Evolutionary conservation across 176 grass and related monocot species (phyloP).

Genomic region (Oryza meridionalis): DNA sequence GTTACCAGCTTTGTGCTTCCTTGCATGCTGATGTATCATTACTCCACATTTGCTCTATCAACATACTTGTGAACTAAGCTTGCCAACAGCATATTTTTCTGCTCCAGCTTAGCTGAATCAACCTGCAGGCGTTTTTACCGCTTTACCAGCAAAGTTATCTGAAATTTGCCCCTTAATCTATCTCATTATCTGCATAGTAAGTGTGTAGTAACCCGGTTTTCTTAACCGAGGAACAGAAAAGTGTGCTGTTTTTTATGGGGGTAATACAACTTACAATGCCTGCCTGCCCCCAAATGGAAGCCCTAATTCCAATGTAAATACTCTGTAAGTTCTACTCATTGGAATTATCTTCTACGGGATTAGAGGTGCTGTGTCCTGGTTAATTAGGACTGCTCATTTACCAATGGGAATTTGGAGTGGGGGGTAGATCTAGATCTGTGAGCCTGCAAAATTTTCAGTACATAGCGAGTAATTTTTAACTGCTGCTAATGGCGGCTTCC

Average conservation of each 20-base stretch:
- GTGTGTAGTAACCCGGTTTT: constrained; percentile 29
- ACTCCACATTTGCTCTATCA: constrained; percentile 27
- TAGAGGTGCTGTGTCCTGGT: constrained; percentile 50
- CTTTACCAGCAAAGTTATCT: constrained; percentile 42
- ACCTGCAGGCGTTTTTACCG: constrained; percentile 31
- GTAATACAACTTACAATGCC: constrained; percentile 47
- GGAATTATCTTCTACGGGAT: constrained; percentile 67
- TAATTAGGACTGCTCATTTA: constrained; percentile 65
- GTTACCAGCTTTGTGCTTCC: constrained; percentile 37
- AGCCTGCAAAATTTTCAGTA: constrained; percentile 47
- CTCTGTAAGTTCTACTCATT: constrained; percentile 61
- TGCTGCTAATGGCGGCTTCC: constrained; percentile 48
- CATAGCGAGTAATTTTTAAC: constrained; percentile 20
- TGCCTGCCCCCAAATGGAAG: constrained; percentile 53
- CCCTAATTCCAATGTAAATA: constrained; percentile 68
- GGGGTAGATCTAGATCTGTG: constrained; percentile 67
- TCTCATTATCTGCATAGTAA: neutral
- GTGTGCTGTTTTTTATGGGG: constrained; percentile 30
- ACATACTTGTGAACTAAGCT: constrained; percentile 49
- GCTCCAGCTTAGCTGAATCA: constrained; percentile 32
- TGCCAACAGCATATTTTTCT: constrained; percentile 11
- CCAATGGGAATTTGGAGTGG: constrained; percentile 62
- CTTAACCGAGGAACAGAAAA: constrained; percentile 30
- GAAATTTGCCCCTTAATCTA: constrained; percentile 8
- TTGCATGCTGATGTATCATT: constrained; percentile 47